These are phyloP conservation scores for Paxillus involutus DNA, from an alignment of 768 basidiomycete genomes.

Conservation along the genomic window DNA sequence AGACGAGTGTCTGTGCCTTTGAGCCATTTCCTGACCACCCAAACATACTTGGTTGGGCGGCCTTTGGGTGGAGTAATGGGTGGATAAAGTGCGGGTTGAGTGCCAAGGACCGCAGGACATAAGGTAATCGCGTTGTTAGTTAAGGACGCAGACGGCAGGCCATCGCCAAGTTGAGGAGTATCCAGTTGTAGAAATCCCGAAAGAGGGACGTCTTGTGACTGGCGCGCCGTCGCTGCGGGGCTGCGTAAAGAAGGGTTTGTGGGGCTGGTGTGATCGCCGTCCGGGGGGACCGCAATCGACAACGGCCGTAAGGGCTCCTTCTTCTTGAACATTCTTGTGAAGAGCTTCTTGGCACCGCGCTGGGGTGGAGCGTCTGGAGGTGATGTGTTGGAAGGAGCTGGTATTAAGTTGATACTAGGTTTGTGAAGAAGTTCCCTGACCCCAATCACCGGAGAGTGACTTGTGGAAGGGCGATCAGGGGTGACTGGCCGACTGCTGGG, in stretches of 20 bases:
- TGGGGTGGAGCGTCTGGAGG: conserved; percentile 22
- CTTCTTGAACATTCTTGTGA: conserved; percentile 72
- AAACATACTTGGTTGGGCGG: conserved; percentile 58
- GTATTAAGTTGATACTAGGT: conserved; percentile 16
- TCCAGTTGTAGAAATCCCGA: conserved; percentile 5
- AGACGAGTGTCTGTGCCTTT: conserved; percentile 53
- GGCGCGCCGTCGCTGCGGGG: background rate
- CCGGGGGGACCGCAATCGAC: conserved; percentile 24
- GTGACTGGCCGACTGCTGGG: conserved; percentile 11
- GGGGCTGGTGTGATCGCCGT: conserved; percentile 20
- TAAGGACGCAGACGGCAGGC: conserved; percentile 8
- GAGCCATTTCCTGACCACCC: conserved; percentile 75
- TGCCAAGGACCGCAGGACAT: conserved; percentile 58
- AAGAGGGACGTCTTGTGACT: conserved; percentile 16
- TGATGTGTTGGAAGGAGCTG: conserved; percentile 13
- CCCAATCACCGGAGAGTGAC: background rate
- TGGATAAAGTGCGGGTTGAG: conserved; percentile 64
- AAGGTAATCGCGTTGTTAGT: conserved; percentile 19
- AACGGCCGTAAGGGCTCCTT: conserved; percentile 31
- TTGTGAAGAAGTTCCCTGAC: background rate
- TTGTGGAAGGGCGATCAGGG: conserved; percentile 5
- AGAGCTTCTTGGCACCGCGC: conserved; percentile 56
- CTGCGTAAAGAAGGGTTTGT: conserved; percentile 14
- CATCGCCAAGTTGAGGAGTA: conserved; percentile 11
- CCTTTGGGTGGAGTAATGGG: conserved; percentile 37